phyloP scores from a whole-genome alignment of 1,284 basidiomycete species.

The Grifola frondosa region DNA sequence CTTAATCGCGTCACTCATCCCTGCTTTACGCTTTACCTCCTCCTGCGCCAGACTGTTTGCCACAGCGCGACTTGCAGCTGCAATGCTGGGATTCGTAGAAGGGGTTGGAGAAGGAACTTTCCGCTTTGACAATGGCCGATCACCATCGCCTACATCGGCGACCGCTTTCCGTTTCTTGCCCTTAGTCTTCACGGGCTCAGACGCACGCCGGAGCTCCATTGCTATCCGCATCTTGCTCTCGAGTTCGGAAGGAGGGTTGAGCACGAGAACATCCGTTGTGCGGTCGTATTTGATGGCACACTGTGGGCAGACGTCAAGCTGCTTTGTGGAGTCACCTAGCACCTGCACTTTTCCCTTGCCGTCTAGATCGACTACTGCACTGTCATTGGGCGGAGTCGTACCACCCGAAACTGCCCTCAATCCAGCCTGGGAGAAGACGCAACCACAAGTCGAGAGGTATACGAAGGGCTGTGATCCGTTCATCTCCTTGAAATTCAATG shows the following conservation, averaged over 20 bases:
- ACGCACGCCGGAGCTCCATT: conserved; percentile 55
- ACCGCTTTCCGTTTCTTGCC: conserved; percentile 68
- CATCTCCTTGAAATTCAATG: conserved; percentile 90
- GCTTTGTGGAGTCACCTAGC: conserved; percentile 24
- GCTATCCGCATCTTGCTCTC: conserved; percentile 50
- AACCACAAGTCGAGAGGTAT: conserved; percentile 85
- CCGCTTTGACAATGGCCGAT: conserved; percentile 38
- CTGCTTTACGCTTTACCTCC: conserved; percentile 72
- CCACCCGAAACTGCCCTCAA: conserved; percentile 60
- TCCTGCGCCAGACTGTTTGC: conserved; percentile 64
- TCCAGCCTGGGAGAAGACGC: conserved; percentile 79
- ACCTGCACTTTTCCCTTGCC: conserved; percentile 22
- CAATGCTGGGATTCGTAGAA: conserved; percentile 51
- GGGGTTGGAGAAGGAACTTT: conserved; percentile 41
- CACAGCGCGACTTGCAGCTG: conserved; percentile 60
- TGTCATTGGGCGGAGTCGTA: conserved; percentile 28
- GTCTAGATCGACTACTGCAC: conserved; percentile 32
- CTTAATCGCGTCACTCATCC: conserved; percentile 75
- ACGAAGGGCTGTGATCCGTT: conserved; percentile 87
- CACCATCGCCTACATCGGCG: conserved; percentile 26
- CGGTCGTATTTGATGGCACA: conserved; percentile 68
- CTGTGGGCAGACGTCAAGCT: conserved; percentile 68
- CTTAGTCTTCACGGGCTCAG: conserved; percentile 54
- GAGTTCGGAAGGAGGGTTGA: conserved; percentile 68
- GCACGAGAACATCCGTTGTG: conserved; percentile 48